These are phyloP conservation scores for Ilyonectria sp. DNA, from an alignment of 2,329 filamentous ascomycete species.

Conservation along the genomic window DNA sequence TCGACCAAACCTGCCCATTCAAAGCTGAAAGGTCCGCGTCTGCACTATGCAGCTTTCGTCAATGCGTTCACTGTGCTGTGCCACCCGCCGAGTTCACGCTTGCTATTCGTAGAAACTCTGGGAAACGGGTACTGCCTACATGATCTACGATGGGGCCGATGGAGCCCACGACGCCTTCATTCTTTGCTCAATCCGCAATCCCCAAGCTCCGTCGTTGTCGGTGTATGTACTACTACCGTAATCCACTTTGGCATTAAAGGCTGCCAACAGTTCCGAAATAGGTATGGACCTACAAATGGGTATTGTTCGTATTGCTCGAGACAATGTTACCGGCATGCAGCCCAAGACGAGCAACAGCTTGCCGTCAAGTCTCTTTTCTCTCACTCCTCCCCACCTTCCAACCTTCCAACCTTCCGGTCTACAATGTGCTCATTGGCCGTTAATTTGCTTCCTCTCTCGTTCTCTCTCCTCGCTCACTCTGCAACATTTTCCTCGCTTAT, in stretches of 20 bases:
- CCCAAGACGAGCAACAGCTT: slow-evolving; percentile 6
- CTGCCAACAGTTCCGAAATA: background rate
- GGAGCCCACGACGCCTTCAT: slow-evolving; percentile 4
- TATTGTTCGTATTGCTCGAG: slow-evolving; percentile 9
- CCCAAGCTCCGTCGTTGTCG: background rate
- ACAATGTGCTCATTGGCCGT: slow-evolving; percentile 1
- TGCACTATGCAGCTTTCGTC: slow-evolving; percentile 8
- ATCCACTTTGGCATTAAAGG: background rate
- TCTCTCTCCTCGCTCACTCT: slow-evolving; percentile 9
- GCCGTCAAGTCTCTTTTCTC: slow-evolving; percentile 19
- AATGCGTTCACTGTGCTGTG: slow-evolving; percentile 13
- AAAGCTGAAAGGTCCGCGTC: background rate
- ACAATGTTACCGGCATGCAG: slow-evolving; percentile 7
- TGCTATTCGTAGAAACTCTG: background rate
- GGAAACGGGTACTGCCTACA: background rate
- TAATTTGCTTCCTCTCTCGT: slow-evolving; percentile 6
- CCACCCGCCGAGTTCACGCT: background rate
- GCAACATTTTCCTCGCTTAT: slow-evolving; percentile 31
- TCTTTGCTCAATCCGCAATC: background rate
- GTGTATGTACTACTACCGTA: background rate
- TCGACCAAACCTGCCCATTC: slow-evolving; percentile 1
- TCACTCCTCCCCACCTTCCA: background rate
- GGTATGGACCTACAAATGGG: slow-evolving; percentile 1
- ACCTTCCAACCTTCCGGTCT: slow-evolving; percentile 2
- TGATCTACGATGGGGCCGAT: background rate